A percentile compares a stretch with the other conserved stretches of the same genome.
phyloP scores from a whole-genome alignment of 805 yeast species.

The Starmera quercuum region DNA sequence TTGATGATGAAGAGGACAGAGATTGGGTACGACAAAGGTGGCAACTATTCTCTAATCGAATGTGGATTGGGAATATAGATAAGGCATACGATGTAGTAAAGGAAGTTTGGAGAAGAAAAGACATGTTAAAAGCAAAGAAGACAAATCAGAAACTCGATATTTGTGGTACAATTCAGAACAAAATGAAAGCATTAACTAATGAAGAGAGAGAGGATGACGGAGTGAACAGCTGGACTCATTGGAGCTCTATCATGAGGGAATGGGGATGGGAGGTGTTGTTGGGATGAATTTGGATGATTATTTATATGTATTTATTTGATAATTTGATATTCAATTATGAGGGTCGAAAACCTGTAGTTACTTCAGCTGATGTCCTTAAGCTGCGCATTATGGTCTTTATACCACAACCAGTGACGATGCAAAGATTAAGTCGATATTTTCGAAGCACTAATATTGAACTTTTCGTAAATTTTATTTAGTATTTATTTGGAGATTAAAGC shows the following conservation, averaged over 20 bases:
- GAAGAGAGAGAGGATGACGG: conserved; percentile 29
- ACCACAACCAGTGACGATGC: too few species aligned
- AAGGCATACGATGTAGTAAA: conserved; percentile 60
- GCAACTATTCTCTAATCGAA: conserved; percentile 40
- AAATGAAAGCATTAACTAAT: conserved; percentile 14
- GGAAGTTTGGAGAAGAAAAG: conserved; percentile 65
- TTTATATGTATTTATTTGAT: too few species aligned
- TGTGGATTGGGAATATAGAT: conserved; percentile 64
- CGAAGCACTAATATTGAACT: too few species aligned
- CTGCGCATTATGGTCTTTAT: too few species aligned
- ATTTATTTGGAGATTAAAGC: too few species aligned
- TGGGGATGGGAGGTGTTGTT: conserved; percentile 72
- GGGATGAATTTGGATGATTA: conserved; percentile 26
- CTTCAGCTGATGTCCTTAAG: too few species aligned
- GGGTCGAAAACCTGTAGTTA: too few species aligned
- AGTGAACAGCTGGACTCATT: conserved; percentile 46
- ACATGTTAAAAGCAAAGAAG: conserved; percentile 13
- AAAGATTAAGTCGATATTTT: too few species aligned
- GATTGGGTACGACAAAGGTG: conserved; percentile 56
- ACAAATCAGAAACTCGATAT: conserved; percentile 9
- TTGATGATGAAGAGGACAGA: conserved; percentile 47
- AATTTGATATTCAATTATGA: too few species aligned
- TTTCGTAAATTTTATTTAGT: too few species aligned
- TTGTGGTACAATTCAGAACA: too few species aligned
- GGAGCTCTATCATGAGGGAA: conserved; percentile 65